Conservation (phyloP, 176 grass and related monocot species). For the maize (Zea mays) region DNA sequence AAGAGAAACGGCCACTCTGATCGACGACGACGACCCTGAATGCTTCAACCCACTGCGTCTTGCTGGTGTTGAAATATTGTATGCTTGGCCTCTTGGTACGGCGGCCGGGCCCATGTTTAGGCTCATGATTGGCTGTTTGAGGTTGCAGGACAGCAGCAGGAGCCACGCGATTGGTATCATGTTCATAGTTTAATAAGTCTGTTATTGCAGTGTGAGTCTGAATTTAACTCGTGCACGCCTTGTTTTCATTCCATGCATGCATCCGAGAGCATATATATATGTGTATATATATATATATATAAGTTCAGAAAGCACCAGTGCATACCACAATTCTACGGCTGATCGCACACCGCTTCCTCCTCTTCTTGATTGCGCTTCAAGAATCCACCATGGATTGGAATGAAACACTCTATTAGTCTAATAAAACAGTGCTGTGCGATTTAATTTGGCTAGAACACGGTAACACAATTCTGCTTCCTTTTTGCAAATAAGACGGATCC, state of each 20-base stretch:
- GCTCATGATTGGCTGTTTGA: slow-evolving; percentile 14
- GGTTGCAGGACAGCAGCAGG: not conserved
- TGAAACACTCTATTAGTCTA: not conserved
- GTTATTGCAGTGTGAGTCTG: slow-evolving; percentile 17
- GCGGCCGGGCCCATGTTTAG: slow-evolving; percentile 23
- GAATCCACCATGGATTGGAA: slow-evolving; percentile 10
- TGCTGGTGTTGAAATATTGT: not conserved
- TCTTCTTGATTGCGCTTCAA: slow-evolving; percentile 17
- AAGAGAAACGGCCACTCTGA: not conserved
- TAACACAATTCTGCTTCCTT: not conserved
- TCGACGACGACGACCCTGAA: not conserved
- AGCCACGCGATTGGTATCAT: not conserved
- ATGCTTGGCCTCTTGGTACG: slow-evolving; percentile 21
- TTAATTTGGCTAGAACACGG: not conserved
- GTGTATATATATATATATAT: not conserved
- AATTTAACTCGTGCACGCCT: slow-evolving; percentile 43
- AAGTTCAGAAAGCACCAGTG: slow-evolving; percentile 48
- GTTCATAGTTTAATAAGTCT: slow-evolving; percentile 1
- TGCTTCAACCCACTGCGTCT: slow-evolving; percentile 25
- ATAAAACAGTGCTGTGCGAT: not conserved
- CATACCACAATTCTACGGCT: slow-evolving; percentile 9
- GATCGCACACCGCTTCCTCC: not conserved
- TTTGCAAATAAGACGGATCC: too few relatives aligned
- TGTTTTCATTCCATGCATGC: not conserved
- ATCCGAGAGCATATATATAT: too few relatives aligned